Base-by-base conservation (phyloP, 1,284 basidiomycete genomes). In the Malassezia vespertilionis region DNA sequence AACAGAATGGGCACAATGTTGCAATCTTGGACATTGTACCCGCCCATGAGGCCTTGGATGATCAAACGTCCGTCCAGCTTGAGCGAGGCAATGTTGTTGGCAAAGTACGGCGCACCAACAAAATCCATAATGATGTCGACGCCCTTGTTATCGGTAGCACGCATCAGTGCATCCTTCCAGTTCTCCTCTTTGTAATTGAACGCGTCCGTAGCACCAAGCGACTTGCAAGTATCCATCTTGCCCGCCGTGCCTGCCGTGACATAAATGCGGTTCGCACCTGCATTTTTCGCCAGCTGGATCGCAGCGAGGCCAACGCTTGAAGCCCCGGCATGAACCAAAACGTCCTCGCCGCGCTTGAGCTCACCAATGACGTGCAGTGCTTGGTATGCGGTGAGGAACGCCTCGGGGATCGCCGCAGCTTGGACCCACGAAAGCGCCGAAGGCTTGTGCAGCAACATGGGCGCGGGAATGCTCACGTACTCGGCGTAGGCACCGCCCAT, bases 111-210 rank as follows among this genome's bases (percentile, higher is more conserved):
- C 56, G 79, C 79, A 20, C 84, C 86, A 37, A 89, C 82, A 60
- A 90, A 86, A 72, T 96, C 90, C 60, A 96, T 77, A 39, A 95
- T 75, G 21, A 93, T 78, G 71, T 89, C 77, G 11, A 81, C 84
- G 9, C 56, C 55, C 30, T 57, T 44, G 21, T 48, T 52, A 5
- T 58, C 54, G 3, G 61, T 66, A 27, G 53, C 50, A 21, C 52
- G 40, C 22, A 51, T 52, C 2, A 82, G 78, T 51, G 79, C 78
- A 51, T 76, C 75, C 32, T 82, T 76, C 69, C 88, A 89, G 64
- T 86, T 79, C 60, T 86, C 77, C 1, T 79, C 83, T 65, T 82
- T 86, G 75, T 93, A 91, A 71, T 91, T 91, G 53, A 84, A 81
- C 5, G 76, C 80, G 61, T 86, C 77, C 14, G 52, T 84, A 14